These are phyloP conservation scores for Halophytophthora polymorphica DNA, from an alignment of 352 stramenopile species.

Conservation along the genomic window DNA sequence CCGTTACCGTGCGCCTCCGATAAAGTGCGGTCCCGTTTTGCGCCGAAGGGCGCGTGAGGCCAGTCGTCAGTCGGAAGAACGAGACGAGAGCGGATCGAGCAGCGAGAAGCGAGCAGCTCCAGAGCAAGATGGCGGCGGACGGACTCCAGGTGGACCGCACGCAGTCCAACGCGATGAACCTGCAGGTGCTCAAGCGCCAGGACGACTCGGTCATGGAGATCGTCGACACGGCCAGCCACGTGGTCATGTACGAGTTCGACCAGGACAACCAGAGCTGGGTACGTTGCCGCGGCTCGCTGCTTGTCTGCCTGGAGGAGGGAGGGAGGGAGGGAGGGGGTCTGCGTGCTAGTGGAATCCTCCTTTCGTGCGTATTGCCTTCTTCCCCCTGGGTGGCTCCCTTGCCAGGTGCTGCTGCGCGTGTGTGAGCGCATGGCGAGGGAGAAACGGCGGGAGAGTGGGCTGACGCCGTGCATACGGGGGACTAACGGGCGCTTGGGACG, in stretches of 20 bases:
- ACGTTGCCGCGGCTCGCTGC: slow-evolving; percentile 11
- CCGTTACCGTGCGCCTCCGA: no score
- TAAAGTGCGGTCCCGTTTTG: no score
- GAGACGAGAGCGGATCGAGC: neutral
- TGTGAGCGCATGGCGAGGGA: no score
- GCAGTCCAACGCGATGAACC: slow-evolving; percentile 85
- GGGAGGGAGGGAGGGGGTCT: no score
- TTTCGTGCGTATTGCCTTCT: no score
- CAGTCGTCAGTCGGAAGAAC: no score
- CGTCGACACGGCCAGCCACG: slow-evolving; percentile 81
- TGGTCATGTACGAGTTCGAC: slow-evolving; percentile 89
- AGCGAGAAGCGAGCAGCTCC: slow-evolving; percentile 1
- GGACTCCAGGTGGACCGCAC: slow-evolving; percentile 64
- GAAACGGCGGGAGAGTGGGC: no score
- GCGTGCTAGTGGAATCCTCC: no score
- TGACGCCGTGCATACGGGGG: no score
- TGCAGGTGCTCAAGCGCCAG: slow-evolving; percentile 84
- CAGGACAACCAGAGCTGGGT: slow-evolving; percentile 81
- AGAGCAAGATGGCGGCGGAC: slow-evolving; percentile 31
- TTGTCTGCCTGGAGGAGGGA: neutral
- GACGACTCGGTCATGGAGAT: slow-evolving; percentile 79
- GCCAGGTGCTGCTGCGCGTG: neutral
- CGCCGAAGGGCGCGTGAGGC: no score
- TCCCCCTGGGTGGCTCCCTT: neutral
- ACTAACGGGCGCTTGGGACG: no score